Conservation (phyloP, 192 early-diverging fungal species). For the Umbelopsis sp. region DNA sequence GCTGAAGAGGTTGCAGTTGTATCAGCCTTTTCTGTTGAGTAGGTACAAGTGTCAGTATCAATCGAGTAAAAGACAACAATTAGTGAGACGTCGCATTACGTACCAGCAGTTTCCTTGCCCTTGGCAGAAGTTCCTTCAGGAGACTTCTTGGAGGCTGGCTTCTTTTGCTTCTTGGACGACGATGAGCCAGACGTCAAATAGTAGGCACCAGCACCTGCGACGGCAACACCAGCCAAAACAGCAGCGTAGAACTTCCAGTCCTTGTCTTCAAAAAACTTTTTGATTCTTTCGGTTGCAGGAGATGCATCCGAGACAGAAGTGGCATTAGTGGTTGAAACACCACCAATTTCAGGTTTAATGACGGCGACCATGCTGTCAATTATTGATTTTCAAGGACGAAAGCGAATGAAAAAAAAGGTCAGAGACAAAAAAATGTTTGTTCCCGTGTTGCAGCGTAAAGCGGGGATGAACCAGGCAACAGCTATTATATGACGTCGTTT, state of each 20-base stretch:
- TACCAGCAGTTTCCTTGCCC: neutral
- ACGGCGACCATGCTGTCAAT: constrained; percentile 20
- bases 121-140: constrained; percentile 16
- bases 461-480: neutral
- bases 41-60: neutral
- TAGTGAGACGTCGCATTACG: too few species aligned
- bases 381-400: neutral
- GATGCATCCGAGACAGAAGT: constrained; percentile 4
- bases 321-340: neutral
- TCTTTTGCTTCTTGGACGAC: constrained; percentile 39
- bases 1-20: constrained; percentile 35
- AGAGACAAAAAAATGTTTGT: constrained; percentile 6
- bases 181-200: constrained; percentile 54
- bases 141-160: constrained; percentile 23
- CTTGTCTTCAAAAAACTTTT: constrained; percentile 57
- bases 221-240: constrained; percentile 57
- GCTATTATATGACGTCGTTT: constrained; percentile 1
- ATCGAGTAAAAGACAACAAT: too few species aligned
- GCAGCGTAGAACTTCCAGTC: constrained; percentile 77
- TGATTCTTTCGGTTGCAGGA: constrained; percentile 37
- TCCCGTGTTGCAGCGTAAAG: neutral
- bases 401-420: neutral
- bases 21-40: constrained; percentile 7
- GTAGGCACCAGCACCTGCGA: constrained; percentile 67
- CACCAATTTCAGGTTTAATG: constrained; percentile 10